Base-by-base conservation (phyloP, 2,329 filamentous ascomycete species). In the Fusarium sambucinum region DNA sequence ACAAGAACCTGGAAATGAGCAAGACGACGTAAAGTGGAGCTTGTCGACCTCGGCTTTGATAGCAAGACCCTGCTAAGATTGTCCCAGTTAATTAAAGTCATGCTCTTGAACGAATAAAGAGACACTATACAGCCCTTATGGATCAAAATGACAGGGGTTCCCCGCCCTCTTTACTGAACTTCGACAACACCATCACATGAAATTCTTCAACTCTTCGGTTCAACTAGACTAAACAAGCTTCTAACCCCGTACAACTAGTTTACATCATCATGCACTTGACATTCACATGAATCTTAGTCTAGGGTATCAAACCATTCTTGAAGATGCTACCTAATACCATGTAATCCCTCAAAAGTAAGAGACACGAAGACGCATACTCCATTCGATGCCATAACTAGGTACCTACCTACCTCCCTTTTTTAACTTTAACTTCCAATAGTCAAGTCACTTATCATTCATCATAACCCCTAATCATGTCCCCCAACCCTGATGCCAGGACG, bases 1-100 rank as follows among this genome's bases (percentile, higher is more conserved):
- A 65, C 55, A 68, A 65, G 59, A 64, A 70, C 67, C 46, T 70
- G 67, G 67, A 70, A 70, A 70, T 70, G 67, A 70, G 63, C 63
- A 46, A 52, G 51, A 64, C 48, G 55, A 38, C 51, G 47, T 55
- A 68, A 68, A 70, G 63, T 67, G 63, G 67, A 23, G 63, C 54
- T 53, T 25, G 14, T 30, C 40, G 59, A 68, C 67, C 67, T 70
- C 67, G 67, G 67, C 66, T 70, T 42, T 38, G 55, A 47, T 58
- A 47, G 33, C 58, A 32, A 42, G 55, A 55, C 61, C 66, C 61
- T 66, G 30, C 44, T 51, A 50, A 51, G 58, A 46, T 40, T 58
- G 44, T 66, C 53, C 65, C 47, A 67, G 41, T 67, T 69, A 67
- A 69, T 69, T 69, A 69, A 54, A 61, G 57, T 52, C 63, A 61